A percentile compares a stretch with the other conserved stretches of the same genome.
Conservation (phyloP, 1,284 basidiomycete species). For the Violaceomyces palustris region DNA sequence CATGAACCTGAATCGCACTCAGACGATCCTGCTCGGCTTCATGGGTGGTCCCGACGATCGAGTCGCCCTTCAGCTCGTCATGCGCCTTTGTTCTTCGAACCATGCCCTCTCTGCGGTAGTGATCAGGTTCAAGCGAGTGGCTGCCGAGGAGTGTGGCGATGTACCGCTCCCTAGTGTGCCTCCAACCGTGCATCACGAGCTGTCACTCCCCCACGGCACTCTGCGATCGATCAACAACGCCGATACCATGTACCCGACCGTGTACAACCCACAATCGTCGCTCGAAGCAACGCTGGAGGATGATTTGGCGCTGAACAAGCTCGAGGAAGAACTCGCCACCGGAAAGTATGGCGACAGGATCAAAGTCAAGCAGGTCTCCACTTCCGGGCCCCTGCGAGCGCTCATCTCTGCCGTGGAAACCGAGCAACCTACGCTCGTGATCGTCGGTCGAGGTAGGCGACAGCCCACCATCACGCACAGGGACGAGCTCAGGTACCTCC, state of each 20-base stretch:
- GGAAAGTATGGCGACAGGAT: conserved; percentile 10
- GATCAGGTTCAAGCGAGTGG: conserved; percentile 23
- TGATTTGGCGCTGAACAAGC: conserved; percentile 28
- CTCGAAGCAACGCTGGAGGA: conserved; percentile 41
- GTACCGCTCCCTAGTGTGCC: conserved; percentile 23
- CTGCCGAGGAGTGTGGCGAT: conserved; percentile 25
- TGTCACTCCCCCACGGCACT: conserved; percentile 6
- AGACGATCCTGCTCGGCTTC: conserved; percentile 79
- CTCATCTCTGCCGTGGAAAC: conserved; percentile 11
- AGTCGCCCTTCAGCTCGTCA: conserved; percentile 60
- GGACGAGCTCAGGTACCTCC: conserved; percentile 31
- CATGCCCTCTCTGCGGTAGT: conserved; percentile 25
- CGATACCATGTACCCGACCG: conserved; percentile 40
- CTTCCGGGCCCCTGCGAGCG: conserved; percentile 19
- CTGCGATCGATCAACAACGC: conserved; percentile 9
- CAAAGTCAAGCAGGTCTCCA: conserved; percentile 8
- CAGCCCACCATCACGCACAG: conserved; percentile 42
- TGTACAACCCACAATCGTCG: conserved; percentile 12
- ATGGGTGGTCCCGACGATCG: conserved; percentile 89
- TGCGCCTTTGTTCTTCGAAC: conserved; percentile 29
- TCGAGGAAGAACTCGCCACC: conserved; percentile 21
- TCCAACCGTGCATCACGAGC: conserved; percentile 39
- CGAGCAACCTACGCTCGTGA: conserved; percentile 24
- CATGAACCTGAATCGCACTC: too few relatives aligned
- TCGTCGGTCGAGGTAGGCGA: conserved; percentile 36